Base-by-base conservation (phyloP, 2,329 filamentous ascomycete genomes). In the Colletotrichum falcatum region DNA sequence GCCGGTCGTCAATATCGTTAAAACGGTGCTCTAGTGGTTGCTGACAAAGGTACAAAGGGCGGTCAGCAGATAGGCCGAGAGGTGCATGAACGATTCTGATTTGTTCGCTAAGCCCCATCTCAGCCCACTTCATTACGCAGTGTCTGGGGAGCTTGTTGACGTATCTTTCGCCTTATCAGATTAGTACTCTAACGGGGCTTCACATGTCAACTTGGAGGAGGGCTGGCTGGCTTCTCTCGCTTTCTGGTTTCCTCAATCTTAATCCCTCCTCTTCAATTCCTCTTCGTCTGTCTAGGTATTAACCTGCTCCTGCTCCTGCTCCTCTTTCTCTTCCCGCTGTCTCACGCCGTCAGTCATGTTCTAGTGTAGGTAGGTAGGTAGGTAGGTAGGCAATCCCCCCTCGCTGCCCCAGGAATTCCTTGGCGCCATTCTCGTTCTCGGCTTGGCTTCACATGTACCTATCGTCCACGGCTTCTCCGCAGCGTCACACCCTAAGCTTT, bases 181-280 rank as follows among this genome's bases (percentile, higher is more conserved):
- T 35, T 70, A 74, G 68, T 37, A 33, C 20, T 20, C 18, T 65
- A 74, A 23, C 55, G 73, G 44, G 66, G 65, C 63, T 58, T 74
- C 73, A 74, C 73, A 74, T 74, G 73, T 65, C 63, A 70, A 18
- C 61, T 44, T 48, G 49, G 37, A n/a, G n/a, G n/a, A n/a, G n/a
- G n/a, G n/a, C n/a, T n/a, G n/a, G n/a, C n/a, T n/a, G 54, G 54
- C 59, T 54, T 49, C 16, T 33, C 55, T 28, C 49, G 6, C 59
- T 39, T 61, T 16, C 20, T 33, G 26, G 26, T 37, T 39, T 37
- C 49, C 39, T 16, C 64, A 42, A 26, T 48, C 64, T 58, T 44
- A 62, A 62, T 56, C 48, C 14, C 48, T 49, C 23, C 12, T 49
- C 42, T n/a, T n/a, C n/a, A n/a, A n/a, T n/a, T n/a, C n/a, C n/a